Conservation (phyloP, 805 yeast species). For the Cyberlindnera saturnus region DNA sequence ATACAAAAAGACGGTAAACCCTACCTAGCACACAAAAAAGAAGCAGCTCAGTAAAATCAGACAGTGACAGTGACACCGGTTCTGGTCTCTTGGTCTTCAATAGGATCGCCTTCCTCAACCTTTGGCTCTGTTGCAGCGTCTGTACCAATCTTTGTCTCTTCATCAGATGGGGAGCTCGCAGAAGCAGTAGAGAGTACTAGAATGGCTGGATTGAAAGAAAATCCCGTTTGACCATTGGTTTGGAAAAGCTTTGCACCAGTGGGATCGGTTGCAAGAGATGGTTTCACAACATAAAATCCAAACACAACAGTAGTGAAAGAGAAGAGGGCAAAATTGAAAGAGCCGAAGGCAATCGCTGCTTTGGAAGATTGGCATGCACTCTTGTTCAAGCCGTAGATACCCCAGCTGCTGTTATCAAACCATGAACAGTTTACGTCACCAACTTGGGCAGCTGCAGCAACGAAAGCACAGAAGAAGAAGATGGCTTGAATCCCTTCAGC, state of each 20-base stretch:
- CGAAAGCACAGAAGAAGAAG: conserved; percentile 15
- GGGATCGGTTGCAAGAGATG: neutral
- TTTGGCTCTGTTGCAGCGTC: neutral
- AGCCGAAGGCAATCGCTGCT: conserved; percentile 18
- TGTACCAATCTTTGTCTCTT: conserved; percentile 1
- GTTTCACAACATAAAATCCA: conserved; percentile 6
- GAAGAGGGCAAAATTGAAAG: conserved; percentile 14
- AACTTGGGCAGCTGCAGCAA: conserved; percentile 13
- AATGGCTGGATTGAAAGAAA: neutral
- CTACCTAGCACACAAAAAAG: too few relatives aligned
- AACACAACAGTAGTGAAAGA: conserved; percentile 6
- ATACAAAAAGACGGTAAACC: too few relatives aligned
- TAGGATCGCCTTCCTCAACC: neutral
- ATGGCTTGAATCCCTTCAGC: conserved; percentile 11
- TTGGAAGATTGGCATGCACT: conserved; percentile 12
- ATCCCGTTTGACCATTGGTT: neutral
- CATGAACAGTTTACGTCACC: conserved; percentile 10
- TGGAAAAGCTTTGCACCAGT: neutral
- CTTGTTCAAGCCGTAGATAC: neutral
- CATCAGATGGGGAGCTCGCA: conserved; percentile 1
- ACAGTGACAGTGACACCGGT: neutral
- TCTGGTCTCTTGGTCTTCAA: neutral
- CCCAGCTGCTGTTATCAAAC: neutral
- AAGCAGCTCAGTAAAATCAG: too few relatives aligned
- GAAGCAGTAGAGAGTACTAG: neutral